These are phyloP conservation scores for Dioszegia aurantiaca DNA, from an alignment of 768 basidiomycete species.

Conservation along the genomic window DNA sequence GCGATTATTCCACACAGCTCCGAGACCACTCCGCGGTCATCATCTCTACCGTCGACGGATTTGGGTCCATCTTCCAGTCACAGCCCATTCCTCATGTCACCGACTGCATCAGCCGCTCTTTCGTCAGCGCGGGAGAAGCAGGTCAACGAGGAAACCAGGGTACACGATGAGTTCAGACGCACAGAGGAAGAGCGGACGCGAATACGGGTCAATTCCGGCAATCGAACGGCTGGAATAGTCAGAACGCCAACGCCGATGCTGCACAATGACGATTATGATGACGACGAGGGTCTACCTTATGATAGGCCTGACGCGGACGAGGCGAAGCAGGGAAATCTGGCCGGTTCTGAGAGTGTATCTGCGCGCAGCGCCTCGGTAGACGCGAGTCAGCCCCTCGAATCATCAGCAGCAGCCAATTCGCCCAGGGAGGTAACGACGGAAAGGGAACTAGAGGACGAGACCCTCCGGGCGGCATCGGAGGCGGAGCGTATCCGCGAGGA, in stretches of 20 bases:
- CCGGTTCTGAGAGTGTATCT: not conserved
- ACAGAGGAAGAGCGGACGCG: constrained; percentile 18
- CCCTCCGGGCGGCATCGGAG: too few species aligned
- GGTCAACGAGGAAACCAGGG: constrained; percentile 28
- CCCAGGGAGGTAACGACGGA: too few species aligned
- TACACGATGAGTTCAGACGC: constrained; percentile 36
- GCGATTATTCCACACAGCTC: not conserved
- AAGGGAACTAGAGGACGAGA: too few species aligned
- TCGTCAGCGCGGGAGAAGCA: constrained; percentile 26
- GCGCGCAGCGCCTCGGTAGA: too few species aligned
- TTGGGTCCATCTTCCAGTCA: not conserved
- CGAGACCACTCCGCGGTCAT: too few species aligned
- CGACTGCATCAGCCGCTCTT: constrained; percentile 27
- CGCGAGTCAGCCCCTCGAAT: too few species aligned
- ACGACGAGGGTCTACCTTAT: constrained; percentile 39
- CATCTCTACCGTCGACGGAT: too few species aligned
- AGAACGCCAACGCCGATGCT: constrained; percentile 2
- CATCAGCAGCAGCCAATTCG: too few species aligned
- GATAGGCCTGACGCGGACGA: constrained; percentile 20
- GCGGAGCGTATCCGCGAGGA: not conserved
- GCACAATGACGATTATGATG: constrained; percentile 18
- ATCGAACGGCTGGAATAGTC: constrained; percentile 10
- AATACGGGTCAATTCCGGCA: constrained; percentile 7
- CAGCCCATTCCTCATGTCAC: constrained; percentile 17
- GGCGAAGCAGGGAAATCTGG: not conserved